Conservation (phyloP, 345 rosid genomes). For the Ricinus communis region DNA sequence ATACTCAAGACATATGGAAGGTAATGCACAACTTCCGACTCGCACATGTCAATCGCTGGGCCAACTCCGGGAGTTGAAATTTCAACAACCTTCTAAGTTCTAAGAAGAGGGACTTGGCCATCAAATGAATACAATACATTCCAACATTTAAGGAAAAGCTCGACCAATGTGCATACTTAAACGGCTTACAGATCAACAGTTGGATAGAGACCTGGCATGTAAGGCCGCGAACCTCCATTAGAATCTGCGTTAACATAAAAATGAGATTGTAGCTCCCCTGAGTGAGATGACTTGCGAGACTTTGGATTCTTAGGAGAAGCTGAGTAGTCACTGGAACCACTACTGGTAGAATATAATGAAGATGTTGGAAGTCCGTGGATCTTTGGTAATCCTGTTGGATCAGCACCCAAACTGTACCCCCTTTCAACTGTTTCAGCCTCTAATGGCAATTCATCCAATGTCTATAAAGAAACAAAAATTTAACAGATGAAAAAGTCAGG, state of each 20-base stretch:
- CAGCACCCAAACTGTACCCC: slow-evolving; percentile 63
- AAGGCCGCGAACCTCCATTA: slow-evolving; percentile 50
- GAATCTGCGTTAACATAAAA: slow-evolving; percentile 54
- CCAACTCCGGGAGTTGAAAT: slow-evolving; percentile 16
- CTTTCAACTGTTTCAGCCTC: slow-evolving; percentile 88
- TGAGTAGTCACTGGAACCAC: slow-evolving; percentile 47
- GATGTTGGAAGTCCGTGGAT: slow-evolving; percentile 72
- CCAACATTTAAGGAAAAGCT: slow-evolving; percentile 4
- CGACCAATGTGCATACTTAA: slow-evolving; percentile 6
- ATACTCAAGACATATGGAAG: slow-evolving; percentile 1
- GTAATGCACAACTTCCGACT: slow-evolving; percentile 12
- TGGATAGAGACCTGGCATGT: slow-evolving; percentile 53
- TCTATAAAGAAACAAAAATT: slow-evolving; percentile 35
- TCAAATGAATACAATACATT: slow-evolving; percentile 17
- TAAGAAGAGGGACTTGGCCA: slow-evolving; percentile 7
- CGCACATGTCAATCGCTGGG: background rate
- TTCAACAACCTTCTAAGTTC: slow-evolving; percentile 12
- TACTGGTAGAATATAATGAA: slow-evolving; percentile 48
- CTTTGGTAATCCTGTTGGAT: slow-evolving; percentile 78
- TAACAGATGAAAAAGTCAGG: background rate
- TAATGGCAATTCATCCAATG: slow-evolving; percentile 89
- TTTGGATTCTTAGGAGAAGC: slow-evolving; percentile 59
- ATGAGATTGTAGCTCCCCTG: slow-evolving; percentile 68
- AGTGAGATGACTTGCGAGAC: slow-evolving; percentile 63
- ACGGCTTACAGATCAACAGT: slow-evolving; percentile 34